These are phyloP conservation scores for Brassica hybrid DNA, from an alignment of 441 rosid genomes.

Conservation along the genomic window DNA sequence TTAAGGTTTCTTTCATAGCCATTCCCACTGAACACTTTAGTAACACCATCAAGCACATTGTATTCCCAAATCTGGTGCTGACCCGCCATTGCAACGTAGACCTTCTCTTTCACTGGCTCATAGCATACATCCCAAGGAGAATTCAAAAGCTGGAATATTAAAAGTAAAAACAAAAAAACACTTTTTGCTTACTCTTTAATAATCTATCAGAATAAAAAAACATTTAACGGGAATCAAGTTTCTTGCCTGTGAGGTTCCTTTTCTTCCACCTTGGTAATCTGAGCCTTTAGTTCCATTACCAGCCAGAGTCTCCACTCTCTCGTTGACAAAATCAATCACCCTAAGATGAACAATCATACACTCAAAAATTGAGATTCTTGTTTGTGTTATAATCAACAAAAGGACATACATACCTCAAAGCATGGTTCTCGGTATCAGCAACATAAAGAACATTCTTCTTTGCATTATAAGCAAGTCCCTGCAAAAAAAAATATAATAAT, in stretches of 20 bases:
- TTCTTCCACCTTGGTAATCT: conserved; percentile 83
- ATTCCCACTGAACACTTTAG: conserved; percentile 88
- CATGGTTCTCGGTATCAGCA: conserved; percentile 97
- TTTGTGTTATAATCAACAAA: neutral
- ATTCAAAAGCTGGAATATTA: conserved; percentile 73
- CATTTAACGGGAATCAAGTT: neutral
- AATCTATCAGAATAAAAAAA: conserved; percentile 5
- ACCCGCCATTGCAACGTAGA: conserved; percentile 96
- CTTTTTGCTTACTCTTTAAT: conserved; percentile 1
- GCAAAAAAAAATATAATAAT: conserved; percentile 15
- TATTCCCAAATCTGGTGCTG: conserved; percentile 98
- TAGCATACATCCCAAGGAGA: conserved; percentile 98
- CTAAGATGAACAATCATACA: conserved; percentile 43
- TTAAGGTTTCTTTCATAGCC: conserved; percentile 95
- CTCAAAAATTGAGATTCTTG: neutral
- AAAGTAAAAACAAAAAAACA: conserved; percentile 6
- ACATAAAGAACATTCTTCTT: conserved; percentile 89
- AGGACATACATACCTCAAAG: conserved; percentile 66
- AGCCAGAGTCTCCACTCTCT: conserved; percentile 81
- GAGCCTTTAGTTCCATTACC: conserved; percentile 98
- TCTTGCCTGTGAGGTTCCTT: conserved; percentile 66
- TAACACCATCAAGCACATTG: conserved; percentile 63
- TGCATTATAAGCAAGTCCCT: conserved; percentile 94
- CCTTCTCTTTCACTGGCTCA: conserved; percentile 71
- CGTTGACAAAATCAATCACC: conserved; percentile 90